Conservation (phyloP, 352 stramenopile genomes). For the Pythium grandisporangium region DNA sequence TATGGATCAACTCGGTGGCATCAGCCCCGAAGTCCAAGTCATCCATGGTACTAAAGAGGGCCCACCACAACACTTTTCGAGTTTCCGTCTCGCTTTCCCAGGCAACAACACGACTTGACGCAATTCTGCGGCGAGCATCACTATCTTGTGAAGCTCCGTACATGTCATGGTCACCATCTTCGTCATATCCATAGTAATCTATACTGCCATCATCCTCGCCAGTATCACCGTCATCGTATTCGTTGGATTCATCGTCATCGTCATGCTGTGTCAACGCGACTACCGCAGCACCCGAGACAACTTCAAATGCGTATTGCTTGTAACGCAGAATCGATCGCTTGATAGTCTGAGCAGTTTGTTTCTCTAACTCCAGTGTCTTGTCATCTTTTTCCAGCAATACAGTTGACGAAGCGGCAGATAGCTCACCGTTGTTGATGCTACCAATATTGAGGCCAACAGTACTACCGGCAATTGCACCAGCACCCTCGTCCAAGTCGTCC, state of each 20-base stretch:
- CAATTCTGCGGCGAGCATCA: too few species aligned
- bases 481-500: conserved; percentile 61
- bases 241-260: neutral
- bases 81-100: conserved; percentile 38
- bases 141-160: too few species aligned
- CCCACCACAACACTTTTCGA: conserved; percentile 40
- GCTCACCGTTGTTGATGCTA: neutral
- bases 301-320: conserved; percentile 66
- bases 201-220: conserved; percentile 8
- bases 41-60: conserved; percentile 65
- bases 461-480: conserved; percentile 10
- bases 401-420: neutral
- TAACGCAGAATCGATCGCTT: conserved; percentile 56
- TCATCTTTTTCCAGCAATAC: conserved; percentile 80
- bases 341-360: conserved; percentile 54
- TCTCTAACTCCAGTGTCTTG: conserved; percentile 70
- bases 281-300: conserved; percentile 45
- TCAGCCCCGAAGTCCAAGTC: conserved; percentile 20
- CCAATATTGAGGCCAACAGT: neutral
- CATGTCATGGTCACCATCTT: conserved; percentile 19
- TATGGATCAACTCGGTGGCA: conserved; percentile 29
- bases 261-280: conserved; percentile 41
- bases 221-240: conserved; percentile 10
- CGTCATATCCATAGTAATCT: conserved; percentile 1
- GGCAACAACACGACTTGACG: neutral